Conservation (phyloP, 2,329 filamentous ascomycete species). For the Pleomassaria siparia region DNA sequence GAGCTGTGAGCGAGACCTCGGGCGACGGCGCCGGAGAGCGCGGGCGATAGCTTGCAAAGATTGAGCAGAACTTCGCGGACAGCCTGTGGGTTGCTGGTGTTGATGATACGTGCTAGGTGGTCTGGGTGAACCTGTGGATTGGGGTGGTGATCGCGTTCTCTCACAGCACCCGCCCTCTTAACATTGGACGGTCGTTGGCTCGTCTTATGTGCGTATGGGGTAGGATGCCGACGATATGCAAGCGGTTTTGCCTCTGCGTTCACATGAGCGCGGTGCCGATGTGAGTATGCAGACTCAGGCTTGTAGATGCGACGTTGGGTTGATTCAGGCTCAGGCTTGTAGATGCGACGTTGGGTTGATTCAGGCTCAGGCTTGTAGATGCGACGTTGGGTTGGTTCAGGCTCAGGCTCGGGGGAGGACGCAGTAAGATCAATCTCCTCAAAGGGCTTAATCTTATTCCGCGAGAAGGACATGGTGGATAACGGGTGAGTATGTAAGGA, state of each 20-base stretch:
- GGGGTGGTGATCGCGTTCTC: slow-evolving; percentile 7
- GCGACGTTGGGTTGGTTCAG: neutral
- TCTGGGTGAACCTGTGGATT: slow-evolving; percentile 21
- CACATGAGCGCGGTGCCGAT: neutral
- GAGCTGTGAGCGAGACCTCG: slow-evolving; percentile 37
- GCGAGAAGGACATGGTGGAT: neutral
- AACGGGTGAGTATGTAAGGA: too few relatives aligned
- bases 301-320: too few relatives aligned
- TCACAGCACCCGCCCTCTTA: too few relatives aligned
- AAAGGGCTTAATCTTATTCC: neutral
- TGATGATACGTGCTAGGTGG: slow-evolving; percentile 32
- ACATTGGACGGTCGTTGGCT: neutral
- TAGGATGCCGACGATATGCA: neutral
- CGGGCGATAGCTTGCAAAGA: slow-evolving; percentile 34
- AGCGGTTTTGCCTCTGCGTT: neutral
- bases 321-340: neutral
- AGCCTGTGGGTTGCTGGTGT: slow-evolving; percentile 19
- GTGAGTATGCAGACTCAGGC: neutral
- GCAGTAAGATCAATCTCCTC: slow-evolving; percentile 1
- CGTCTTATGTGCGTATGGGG: neutral
- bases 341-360: too few relatives aligned
- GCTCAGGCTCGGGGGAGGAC: neutral
- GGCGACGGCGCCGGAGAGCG: slow-evolving; percentile 33
- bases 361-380: neutral
- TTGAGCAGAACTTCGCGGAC: slow-evolving; percentile 26